Evolutionary conservation across 441 rosid species (phyloP).

Genomic region (Metrosideros polymorpha): DNA sequence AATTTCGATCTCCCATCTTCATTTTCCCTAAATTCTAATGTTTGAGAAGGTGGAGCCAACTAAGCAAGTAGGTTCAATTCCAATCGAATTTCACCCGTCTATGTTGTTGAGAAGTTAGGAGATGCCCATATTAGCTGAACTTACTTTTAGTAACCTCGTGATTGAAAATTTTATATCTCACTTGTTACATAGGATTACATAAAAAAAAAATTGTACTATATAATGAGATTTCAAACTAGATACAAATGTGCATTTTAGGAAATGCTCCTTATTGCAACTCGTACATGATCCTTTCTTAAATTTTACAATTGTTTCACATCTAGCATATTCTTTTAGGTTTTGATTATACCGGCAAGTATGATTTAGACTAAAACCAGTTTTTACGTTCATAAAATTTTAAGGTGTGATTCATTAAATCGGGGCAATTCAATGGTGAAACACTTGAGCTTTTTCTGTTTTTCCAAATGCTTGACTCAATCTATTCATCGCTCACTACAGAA

Average conservation of each 20-base stretch:
- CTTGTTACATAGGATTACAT: fast-evolving
- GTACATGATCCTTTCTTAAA: not conserved
- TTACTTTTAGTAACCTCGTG: not conserved
- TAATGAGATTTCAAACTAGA: not conserved
- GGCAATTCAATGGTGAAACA: not conserved
- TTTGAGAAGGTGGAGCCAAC: not conserved
- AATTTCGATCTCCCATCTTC: not conserved
- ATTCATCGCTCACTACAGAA: not conserved
- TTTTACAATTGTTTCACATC: not conserved
- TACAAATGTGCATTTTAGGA: not conserved
- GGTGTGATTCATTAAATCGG: not conserved
- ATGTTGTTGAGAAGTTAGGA: not conserved
- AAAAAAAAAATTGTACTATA: not conserved
- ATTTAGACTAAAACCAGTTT: not conserved
- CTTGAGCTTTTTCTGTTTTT: not conserved
- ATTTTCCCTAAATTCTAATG: not conserved
- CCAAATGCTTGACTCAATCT: not conserved
- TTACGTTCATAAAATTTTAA: not conserved
- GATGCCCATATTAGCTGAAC: not conserved
- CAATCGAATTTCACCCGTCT: not conserved
- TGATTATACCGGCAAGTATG: not conserved
- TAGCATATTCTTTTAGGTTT: not conserved
- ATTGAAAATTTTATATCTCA: not conserved
- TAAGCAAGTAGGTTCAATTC: not conserved
- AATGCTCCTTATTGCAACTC: not conserved